phyloP scores from a whole-genome alignment of 371 early-diverging fungal genomes.

The Mortierella sp. region DNA sequence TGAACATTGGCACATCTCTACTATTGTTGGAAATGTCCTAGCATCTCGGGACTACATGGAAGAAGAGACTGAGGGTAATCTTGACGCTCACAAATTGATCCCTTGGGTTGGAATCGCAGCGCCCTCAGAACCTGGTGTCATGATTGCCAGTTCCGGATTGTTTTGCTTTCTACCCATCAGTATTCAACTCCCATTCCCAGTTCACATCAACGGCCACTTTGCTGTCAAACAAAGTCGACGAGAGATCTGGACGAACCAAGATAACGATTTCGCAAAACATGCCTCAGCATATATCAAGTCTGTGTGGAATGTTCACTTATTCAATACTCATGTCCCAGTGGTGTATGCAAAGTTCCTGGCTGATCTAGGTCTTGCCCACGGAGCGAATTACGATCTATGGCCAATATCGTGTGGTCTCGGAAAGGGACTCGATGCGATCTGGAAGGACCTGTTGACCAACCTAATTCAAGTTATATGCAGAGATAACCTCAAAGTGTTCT shows the following conservation, averaged over 20 bases:
- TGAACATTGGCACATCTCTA: conserved; percentile 39
- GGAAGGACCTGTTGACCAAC: conserved; percentile 14
- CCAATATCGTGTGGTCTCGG: conserved; percentile 10
- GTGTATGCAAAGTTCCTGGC: conserved; percentile 31
- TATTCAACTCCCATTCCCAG: conserved; percentile 48
- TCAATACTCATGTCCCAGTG: conserved; percentile 32
- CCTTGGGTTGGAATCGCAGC: conserved; percentile 59
- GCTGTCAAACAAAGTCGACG: conserved; percentile 52
- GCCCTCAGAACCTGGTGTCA: conserved; percentile 8
- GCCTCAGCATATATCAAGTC: conserved; percentile 44
- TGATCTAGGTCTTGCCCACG: conserved; percentile 15
- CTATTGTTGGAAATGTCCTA: conserved; percentile 35
- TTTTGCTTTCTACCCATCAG: conserved; percentile 58
- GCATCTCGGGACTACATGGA: conserved; percentile 18
- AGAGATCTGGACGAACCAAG: conserved; percentile 44
- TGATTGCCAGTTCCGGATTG: conserved; percentile 21
- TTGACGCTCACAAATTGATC: conserved; percentile 36
- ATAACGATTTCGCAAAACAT: conserved; percentile 27
- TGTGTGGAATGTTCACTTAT: conserved; percentile 50
- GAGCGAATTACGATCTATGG: conserved; percentile 35
- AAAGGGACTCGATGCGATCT: conserved; percentile 21
- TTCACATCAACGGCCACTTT: conserved; percentile 57
- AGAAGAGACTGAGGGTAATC: conserved; percentile 14
- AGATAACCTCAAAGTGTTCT: conserved; percentile 20
- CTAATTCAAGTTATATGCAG: background rate